Percentiles rank a stretch among this genome's conserved stretches.
Evolutionary conservation across 2,329 filamentous ascomycete genomes (phyloP).

Genomic region (Exserohilum rostratum): DNA sequence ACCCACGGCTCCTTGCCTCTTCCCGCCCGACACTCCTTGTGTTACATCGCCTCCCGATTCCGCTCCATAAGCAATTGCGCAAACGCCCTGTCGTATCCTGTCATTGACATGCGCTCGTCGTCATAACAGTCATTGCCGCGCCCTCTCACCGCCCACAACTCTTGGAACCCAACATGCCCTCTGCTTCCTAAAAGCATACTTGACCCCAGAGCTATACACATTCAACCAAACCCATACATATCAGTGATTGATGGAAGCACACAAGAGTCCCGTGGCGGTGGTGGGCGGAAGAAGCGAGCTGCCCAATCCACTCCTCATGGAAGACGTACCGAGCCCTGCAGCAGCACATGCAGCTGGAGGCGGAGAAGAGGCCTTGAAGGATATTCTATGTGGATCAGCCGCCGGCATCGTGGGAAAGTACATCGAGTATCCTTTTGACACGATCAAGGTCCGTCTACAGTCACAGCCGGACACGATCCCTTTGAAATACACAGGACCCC

Average conservation of each 20-base stretch:
- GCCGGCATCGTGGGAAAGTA: conserved; percentile 92
- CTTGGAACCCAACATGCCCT: conserved; percentile 30
- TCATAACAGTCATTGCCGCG: conserved; percentile 29
- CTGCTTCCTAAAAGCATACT: conserved; percentile 21
- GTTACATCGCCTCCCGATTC: conserved; percentile 20
- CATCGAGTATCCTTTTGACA: conserved; percentile 98
- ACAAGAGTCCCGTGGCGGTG: conserved; percentile 38
- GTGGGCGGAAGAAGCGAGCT: conserved; percentile 39
- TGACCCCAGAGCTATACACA: conserved; percentile 12
- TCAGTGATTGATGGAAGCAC: conserved; percentile 36
- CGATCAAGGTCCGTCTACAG: conserved; percentile 94
- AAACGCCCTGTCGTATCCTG: conserved; percentile 7
- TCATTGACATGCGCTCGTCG: conserved; percentile 24
- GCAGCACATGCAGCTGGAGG: conserved; percentile 44
- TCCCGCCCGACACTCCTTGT: conserved; percentile 25
- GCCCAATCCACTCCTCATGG: conserved; percentile 23
- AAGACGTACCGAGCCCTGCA: conserved; percentile 22
- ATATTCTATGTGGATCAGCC: conserved; percentile 87
- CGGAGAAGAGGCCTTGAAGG: conserved; percentile 75
- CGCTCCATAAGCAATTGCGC: conserved; percentile 19
- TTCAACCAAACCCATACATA: conserved; percentile 6
- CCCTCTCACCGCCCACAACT: conserved; percentile 41
- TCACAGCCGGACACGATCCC: conserved; percentile 89
- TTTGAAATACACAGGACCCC: conserved; percentile 79
- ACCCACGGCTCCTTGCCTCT: conserved; percentile 25